Evolutionary conservation across 179 eudicot genomes (phyloP).

Genomic region (Beta macrorhiza): DNA sequence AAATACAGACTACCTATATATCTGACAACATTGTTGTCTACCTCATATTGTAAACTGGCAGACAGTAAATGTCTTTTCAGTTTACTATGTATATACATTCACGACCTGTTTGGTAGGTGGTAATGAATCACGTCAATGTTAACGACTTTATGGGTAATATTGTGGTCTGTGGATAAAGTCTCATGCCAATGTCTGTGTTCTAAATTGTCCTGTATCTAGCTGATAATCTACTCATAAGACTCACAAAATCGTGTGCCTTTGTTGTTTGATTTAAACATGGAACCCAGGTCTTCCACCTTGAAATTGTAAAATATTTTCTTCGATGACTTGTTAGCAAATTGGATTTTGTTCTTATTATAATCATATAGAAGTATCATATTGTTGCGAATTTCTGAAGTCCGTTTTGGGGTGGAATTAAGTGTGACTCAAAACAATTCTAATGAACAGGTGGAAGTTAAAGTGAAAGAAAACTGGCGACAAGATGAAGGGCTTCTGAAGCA

Average conservation of each 20-base stretch:
- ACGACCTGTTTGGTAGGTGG: too few species aligned
- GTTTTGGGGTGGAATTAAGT: not conserved
- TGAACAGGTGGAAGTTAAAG: constrained; percentile 86
- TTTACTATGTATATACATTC: not conserved
- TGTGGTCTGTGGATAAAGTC: too few species aligned
- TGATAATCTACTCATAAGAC: too few species aligned
- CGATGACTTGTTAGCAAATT: not conserved
- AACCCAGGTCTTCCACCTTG: not conserved
- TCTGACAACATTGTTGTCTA: not conserved
- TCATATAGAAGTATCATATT: not conserved
- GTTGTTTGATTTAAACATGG: not conserved
- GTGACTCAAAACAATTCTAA: not conserved
- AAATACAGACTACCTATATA: not conserved
- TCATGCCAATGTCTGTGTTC: too few species aligned
- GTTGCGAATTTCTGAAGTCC: not conserved
- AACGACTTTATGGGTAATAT: too few species aligned
- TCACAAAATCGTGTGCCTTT: not conserved
- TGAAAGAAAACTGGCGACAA: constrained; percentile 95
- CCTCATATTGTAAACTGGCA: not conserved
- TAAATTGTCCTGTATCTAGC: too few species aligned
- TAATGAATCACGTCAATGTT: too few species aligned
- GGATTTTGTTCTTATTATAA: not conserved
- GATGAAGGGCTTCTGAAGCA: constrained; percentile 79
- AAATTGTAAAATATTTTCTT: not conserved
- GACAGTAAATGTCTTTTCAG: not conserved